Evolutionary conservation across 1,139 yeast species (phyloP), one percentile per base, ranked within the genome.

Genomic region (Saccharomyces hybrid): DNA sequence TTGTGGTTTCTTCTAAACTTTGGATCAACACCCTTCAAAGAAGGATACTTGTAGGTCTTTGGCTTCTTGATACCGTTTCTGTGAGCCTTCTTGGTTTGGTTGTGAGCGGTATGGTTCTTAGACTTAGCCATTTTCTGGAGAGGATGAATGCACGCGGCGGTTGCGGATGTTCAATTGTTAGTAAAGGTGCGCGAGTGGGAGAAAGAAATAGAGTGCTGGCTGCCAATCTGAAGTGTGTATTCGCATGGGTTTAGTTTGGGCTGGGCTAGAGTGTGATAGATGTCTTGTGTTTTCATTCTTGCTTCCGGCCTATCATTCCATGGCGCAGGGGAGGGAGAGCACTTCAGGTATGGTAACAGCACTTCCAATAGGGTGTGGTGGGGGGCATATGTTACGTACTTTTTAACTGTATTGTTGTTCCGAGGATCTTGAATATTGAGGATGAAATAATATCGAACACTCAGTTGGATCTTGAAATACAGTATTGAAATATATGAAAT

Each of bases 31-130:
- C 96, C 96, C 82, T 88, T 91, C 79, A 89, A 84, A 67, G 98
- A 90, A 71, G 97, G 96, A 85, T 91, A 89, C 83, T 88, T 91
- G 95, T 84, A 79, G 75, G 97, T 86, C 84, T 82, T 87, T 73
- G 97, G 97, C 91, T 91, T 93, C 88, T 91, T 93, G 83, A 93
- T 93, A 82, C 99, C 99, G 88, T 93, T 93, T 78, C 85, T 91
- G 97, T 93, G 99, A 75, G 98, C 98, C 95, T 93, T 93, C 78
- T 80, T 87, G 90, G 88, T 88, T 80, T 93, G 98, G 95, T 93
- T 93, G 83, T 93, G 99, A 82, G 91, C 91, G 81, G 99, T 93
- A 79, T 93, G 99, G 83, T 93, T 93, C 97, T 93, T 93, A 71
- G 98, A 90, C 83, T 91, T 91, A 79, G 98, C 77, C 98, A 91